phyloP scores from a whole-genome alignment of 2,329 filamentous ascomycete species.

The Aspergillus ochraceoroseus region DNA sequence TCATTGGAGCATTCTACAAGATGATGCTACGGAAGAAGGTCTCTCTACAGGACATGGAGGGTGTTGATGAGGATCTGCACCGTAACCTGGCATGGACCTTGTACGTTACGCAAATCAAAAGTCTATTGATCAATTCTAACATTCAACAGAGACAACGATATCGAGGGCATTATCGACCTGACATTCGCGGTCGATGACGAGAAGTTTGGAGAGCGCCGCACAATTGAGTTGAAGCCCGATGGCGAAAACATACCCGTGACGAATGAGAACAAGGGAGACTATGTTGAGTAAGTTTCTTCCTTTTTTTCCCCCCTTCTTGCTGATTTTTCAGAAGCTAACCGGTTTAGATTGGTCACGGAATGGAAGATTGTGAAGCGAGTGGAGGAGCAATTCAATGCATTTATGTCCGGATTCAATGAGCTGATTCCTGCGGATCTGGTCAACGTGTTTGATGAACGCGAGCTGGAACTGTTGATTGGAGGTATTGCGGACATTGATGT shows the following conservation, averaged over 20 bases:
- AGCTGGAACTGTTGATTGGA: conserved; percentile 91
- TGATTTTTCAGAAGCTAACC: conserved; percentile 5
- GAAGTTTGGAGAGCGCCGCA: conserved; percentile 88
- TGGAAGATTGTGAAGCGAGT: conserved; percentile 99
- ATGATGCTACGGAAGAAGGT: conserved; percentile 97
- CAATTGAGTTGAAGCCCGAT: conserved; percentile 86
- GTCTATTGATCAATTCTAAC: conserved; percentile 25
- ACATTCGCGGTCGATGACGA: conserved; percentile 98
- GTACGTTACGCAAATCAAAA: too few species aligned
- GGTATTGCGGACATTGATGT: conserved; percentile 99
- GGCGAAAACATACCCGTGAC: conserved; percentile 92
- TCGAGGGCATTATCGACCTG: conserved; percentile 87
- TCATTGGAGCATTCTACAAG: conserved; percentile 98
- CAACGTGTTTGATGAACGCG: conserved; percentile 97
- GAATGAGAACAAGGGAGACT: conserved; percentile 98
- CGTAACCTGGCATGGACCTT: conserved; percentile 95
- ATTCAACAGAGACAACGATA: conserved; percentile 72
- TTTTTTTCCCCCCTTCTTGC: neutral
- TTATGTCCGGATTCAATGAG: conserved; percentile 96
- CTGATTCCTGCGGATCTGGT: conserved; percentile 93
- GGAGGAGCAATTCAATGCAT: conserved; percentile 95
- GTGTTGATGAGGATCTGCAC: conserved; percentile 96
- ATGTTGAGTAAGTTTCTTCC: conserved; percentile 67
- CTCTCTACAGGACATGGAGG: conserved; percentile 91
- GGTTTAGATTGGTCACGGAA: conserved; percentile 76